Evolutionary conservation across 257 asterid genomes (phyloP).

Genomic region (Nicotiana obtusifolia): DNA sequence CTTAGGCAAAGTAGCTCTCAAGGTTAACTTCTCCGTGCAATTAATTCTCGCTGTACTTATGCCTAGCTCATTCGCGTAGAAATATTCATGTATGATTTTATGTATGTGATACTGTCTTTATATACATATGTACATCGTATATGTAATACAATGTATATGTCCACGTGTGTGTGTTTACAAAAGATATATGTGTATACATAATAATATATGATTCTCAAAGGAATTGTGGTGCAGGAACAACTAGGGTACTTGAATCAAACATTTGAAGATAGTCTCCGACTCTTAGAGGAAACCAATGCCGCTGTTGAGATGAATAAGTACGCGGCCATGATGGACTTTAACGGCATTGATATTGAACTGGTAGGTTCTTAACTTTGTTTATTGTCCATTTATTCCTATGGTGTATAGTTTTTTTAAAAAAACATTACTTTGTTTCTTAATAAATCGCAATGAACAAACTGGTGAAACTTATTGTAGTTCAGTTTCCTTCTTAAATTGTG

Average conservation of each 20-base stretch:
- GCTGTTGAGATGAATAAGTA: constrained; percentile 82
- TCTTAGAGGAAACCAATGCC: constrained; percentile 77
- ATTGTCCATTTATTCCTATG: not conserved
- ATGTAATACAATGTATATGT: not conserved
- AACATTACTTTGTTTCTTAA: not conserved
- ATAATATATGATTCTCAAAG: not conserved
- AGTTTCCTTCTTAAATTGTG: not conserved
- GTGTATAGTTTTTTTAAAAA: not conserved
- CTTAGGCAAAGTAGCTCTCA: constrained; percentile 54
- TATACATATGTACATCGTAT: not conserved
- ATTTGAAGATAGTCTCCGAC: constrained; percentile 54
- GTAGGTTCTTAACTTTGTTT: constrained; percentile 28
- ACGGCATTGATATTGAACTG: constrained; percentile 53
- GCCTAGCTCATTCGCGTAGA: not conserved
- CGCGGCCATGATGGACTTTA: constrained; percentile 82
- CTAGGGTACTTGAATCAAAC: constrained; percentile 55
- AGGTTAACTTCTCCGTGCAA: constrained; percentile 29
- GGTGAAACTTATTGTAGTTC: not conserved
- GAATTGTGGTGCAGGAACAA: constrained; percentile 42
- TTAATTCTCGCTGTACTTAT: not conserved
- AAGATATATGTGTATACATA: not conserved
- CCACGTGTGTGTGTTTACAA: not conserved
- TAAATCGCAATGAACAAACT: not conserved
- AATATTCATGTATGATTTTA: not conserved
- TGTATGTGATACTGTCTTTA: not conserved